A percentile compares a stretch with the other conserved stretches of the same genome.
Evolutionary conservation across 805 yeast genomes (phyloP).

Genomic region (Cyberlindnera samutprakarnensis): DNA sequence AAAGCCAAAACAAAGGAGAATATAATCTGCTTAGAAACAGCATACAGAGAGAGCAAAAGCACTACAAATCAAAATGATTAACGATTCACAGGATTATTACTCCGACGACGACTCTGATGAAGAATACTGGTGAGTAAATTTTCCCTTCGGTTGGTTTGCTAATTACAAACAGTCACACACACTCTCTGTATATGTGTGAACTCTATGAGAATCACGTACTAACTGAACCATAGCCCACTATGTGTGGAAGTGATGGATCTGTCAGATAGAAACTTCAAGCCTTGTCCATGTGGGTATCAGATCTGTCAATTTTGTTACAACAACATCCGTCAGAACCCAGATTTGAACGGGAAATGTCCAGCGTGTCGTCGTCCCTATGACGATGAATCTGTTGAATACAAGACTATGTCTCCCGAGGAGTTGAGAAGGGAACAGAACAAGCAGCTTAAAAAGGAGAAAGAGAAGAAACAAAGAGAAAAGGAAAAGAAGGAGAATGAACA

Average conservation of each 20-base stretch:
- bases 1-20: too few relatives aligned
- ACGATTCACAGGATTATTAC: slow-evolving; percentile 45
- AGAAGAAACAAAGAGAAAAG: slow-evolving; percentile 78
- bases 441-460: slow-evolving; percentile 74
- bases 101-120: slow-evolving; percentile 64
- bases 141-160: background rate
- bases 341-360: slow-evolving; percentile 92
- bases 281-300: slow-evolving; percentile 99
- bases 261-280: slow-evolving; percentile 91
- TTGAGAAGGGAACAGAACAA: slow-evolving; percentile 70
- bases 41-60: too few relatives aligned
- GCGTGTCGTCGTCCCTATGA: slow-evolving; percentile 94
- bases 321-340: slow-evolving; percentile 92
- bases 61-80: slow-evolving; percentile 20
- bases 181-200: background rate
- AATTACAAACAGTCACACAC: too few relatives aligned
- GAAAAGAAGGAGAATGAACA: slow-evolving; percentile 88
- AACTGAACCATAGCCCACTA: slow-evolving; percentile 54
- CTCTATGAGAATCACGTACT: background rate
- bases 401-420: slow-evolving; percentile 78
- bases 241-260: slow-evolving; percentile 98
- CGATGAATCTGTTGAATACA: slow-evolving; percentile 88
- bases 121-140: slow-evolving; percentile 51
- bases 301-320: slow-evolving; percentile 98
- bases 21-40: too few relatives aligned